phyloP scores from a whole-genome alignment of 805 yeast genomes.

The Wickerhamiella domercqiae region DNA sequence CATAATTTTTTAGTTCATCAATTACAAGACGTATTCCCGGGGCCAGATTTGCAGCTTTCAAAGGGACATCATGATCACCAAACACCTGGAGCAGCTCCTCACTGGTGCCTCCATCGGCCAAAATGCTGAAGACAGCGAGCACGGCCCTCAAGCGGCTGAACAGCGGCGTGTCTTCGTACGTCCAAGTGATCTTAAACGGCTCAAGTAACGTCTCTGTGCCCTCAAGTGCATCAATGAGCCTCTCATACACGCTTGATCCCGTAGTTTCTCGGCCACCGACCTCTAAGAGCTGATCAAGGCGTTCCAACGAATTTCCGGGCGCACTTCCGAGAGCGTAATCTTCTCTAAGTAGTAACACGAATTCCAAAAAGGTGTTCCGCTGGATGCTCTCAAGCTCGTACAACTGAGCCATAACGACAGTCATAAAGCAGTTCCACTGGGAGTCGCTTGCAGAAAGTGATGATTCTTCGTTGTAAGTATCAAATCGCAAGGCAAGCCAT shows the following conservation, averaged over 20 bases:
- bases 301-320: no score
- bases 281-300: no score
- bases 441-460: neutral
- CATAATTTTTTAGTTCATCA: neutral
- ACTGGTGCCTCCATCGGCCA: constrained; percentile 33
- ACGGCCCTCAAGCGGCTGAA: constrained; percentile 3
- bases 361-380: neutral
- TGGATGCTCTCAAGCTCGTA: no score
- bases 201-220: no score
- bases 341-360: neutral
- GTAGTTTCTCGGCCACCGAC: no score
- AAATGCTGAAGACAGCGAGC: constrained; percentile 17
- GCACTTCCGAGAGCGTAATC: neutral
- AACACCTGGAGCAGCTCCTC: constrained; percentile 46
- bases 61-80: constrained; percentile 39
- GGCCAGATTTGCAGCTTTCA: constrained; percentile 52
- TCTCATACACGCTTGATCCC: no score
- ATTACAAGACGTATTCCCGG: constrained; percentile 39
- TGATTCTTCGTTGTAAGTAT: no score
- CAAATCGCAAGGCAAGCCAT: neutral
- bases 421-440: neutral
- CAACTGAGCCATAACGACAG: neutral
- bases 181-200: neutral
- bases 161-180: neutral
- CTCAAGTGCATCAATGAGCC: no score